Base-by-base conservation (phyloP, 2,329 filamentous ascomycete genomes). In the Penicillium expansum region DNA sequence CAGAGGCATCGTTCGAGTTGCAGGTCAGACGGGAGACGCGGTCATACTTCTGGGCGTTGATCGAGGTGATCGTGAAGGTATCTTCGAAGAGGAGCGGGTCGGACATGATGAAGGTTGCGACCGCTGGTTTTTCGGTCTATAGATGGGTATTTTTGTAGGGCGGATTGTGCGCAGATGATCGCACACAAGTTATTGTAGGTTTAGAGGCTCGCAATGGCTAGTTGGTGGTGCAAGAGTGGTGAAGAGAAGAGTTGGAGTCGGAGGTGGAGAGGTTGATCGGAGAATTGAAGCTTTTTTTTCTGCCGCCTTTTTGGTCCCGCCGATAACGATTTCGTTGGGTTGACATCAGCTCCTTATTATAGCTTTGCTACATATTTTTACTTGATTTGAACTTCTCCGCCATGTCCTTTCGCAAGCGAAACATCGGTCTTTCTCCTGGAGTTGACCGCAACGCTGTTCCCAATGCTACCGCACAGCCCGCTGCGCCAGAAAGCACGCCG, bases 1-100 rank as follows among this genome's bases (percentile, higher is more conserved):
- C 90, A 62, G 85, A 82, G 67, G 83, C 84, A 77, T 96, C 91
- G 65, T 83, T 81, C 24, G 89, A 93, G 50, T 83, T 89, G 71
- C 86, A 92, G 54, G 81, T 85, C 71, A 97, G 85, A 66, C 94
- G 93, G 54, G 91, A 89, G 27, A 97, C 93, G 63, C 93, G 91
- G 79, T 97, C 94, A 78, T 99, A 99, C 79, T 97, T 96, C 70
- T 87, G 84, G 70, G 87, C 83, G 79, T 96, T 90, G 74, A 91
- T 80, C 54, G 84, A 78, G 65, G 86, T 93, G 69, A 97, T 83
- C 60, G 84, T 89, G 83, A 97, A 97, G 69, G 85, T 88, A 72
- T 96, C 92, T 78, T 97, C 92, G 79, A 95, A 96, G 76, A 97
- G 90, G 70, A 94, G 88, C 57, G 92, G 88, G 79, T 97, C 93